Conservation (phyloP, 208 protist genomes). For the Acanthamoeba healyi region DNA sequence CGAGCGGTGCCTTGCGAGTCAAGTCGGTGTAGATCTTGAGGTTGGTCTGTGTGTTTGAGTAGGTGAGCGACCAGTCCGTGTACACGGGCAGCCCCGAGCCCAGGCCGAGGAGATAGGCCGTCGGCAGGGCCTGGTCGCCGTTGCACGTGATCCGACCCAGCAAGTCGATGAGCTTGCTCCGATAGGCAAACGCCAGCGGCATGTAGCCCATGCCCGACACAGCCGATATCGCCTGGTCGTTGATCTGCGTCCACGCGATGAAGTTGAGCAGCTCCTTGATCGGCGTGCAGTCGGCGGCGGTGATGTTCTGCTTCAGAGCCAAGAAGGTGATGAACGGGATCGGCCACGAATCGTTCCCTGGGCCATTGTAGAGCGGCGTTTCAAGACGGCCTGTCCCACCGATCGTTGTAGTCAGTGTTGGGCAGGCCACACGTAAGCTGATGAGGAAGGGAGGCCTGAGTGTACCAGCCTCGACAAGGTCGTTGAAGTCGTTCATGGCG, state of each 20-base stretch:
- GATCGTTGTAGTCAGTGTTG: no score
- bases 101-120: background rate
- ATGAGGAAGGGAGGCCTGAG: background rate
- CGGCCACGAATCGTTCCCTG: constrained; percentile 1
- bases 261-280: constrained; percentile 32
- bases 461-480: background rate
- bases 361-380: background rate
- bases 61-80: background rate
- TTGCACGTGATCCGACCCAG: background rate
- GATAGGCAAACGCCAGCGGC: constrained; percentile 20
- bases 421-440: no score
- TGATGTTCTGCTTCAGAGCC: background rate
- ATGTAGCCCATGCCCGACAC: background rate
- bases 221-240: background rate
- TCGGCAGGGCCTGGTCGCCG: constrained; percentile 29
- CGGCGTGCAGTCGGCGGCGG: background rate
- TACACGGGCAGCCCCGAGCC: background rate
- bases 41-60: background rate
- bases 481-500: constrained; percentile 2
- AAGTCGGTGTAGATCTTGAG: background rate
- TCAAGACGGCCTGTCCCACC: background rate
- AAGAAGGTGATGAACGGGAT: constrained; percentile 32
- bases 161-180: constrained; percentile 6
- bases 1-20: background rate
- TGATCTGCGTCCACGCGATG: constrained; percentile 27